These are phyloP conservation scores for Silene conica DNA, from an alignment of 148 eudicot species.

Conservation along the genomic window DNA sequence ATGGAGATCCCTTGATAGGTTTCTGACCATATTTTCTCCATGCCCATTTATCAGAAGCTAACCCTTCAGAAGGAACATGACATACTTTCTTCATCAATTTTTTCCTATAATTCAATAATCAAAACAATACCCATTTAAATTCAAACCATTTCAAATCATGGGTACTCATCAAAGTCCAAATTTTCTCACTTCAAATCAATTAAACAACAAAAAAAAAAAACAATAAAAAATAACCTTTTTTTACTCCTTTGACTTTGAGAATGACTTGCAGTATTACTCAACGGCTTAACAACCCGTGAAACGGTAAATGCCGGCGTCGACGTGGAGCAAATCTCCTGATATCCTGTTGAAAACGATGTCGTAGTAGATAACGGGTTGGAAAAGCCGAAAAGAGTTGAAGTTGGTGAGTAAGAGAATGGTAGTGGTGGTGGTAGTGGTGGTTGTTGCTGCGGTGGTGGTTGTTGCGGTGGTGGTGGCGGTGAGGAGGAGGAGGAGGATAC, in stretches of 20 bases:
- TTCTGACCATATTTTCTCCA: constrained; percentile 98
- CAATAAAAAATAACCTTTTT: constrained; percentile 42
- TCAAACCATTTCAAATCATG: background rate
- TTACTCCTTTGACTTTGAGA: constrained; percentile 41
- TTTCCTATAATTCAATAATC: constrained; percentile 39
- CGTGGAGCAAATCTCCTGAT: constrained; percentile 20
- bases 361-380: constrained; percentile 14
- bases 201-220: background rate
- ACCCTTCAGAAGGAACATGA: constrained; percentile 80
- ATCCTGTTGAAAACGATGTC: constrained; percentile 23
- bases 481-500: too few relatives aligned
- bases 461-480: background rate
- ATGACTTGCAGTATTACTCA: constrained; percentile 24
- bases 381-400: constrained; percentile 16
- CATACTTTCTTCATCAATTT: constrained; percentile 71
- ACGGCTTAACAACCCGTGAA: constrained; percentile 22
- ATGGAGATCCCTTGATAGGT: constrained; percentile 97
- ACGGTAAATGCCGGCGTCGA: constrained; percentile 6
- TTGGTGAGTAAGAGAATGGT: background rate
- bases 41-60: constrained; percentile 87
- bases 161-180: constrained; percentile 14
- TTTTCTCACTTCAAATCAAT: background rate
- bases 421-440: background rate
- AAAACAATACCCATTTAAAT: constrained; percentile 2
- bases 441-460: background rate